phyloP scores from a whole-genome alignment of 192 early-diverging fungal species.

The Piromyces finnis region DNA sequence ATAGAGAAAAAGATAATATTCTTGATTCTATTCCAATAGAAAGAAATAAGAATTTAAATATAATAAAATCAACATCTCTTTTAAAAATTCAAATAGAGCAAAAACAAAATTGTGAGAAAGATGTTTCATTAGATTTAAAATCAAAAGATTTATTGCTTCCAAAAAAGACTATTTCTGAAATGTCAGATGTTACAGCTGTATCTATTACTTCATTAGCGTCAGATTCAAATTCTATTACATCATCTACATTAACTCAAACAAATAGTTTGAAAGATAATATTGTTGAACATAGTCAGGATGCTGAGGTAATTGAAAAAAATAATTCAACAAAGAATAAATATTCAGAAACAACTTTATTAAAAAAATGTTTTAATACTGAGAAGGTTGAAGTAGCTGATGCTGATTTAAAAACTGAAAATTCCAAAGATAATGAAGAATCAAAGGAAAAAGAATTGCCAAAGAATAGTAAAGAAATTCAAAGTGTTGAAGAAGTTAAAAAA shows the following conservation, averaged over 20 bases:
- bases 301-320: not conserved
- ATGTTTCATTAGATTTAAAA: not conserved
- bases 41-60: not conserved
- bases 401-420: not conserved
- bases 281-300: not conserved
- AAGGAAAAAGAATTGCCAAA: not conserved
- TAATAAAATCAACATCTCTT: not conserved
- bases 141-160: not conserved
- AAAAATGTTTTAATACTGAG: too few relatives aligned
- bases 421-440: not conserved
- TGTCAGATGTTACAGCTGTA: not conserved
- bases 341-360: not conserved
- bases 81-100: not conserved
- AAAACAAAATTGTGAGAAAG: not conserved
- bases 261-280: not conserved
- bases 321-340: not conserved
- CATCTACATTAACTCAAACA: not conserved
- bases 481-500: not conserved
- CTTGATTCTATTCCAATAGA: not conserved
- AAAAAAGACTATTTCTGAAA: not conserved
- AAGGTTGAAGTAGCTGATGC: too few relatives aligned
- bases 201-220: not conserved
- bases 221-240: not conserved
- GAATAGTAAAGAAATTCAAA: not conserved
- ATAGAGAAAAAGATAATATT: not conserved